phyloP scores from a whole-genome alignment of 768 basidiomycete species.

The Lactarius quietus region DNA sequence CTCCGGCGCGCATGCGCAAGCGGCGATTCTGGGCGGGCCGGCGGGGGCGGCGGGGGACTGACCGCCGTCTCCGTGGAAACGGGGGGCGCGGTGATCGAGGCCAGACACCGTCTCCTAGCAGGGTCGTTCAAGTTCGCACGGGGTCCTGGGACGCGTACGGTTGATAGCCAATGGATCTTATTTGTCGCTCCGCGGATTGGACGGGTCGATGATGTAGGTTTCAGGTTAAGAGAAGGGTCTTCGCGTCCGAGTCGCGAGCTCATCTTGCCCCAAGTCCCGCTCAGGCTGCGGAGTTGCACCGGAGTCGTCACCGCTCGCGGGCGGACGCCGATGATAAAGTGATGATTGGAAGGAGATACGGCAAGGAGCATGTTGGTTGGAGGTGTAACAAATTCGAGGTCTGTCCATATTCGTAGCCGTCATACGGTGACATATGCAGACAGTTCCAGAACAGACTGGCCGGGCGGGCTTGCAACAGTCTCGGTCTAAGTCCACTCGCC shows the following conservation, averaged over 20 bases:
- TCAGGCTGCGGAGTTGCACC: not conserved
- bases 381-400: not conserved
- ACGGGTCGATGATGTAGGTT: not conserved
- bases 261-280: constrained; percentile 11
- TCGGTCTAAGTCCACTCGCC: not conserved
- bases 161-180: not conserved
- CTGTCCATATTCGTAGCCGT: not conserved
- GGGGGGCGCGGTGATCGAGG: not conserved
- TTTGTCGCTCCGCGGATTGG: not conserved
- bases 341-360: not conserved
- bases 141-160: not conserved
- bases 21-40: constrained; percentile 13
- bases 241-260: not conserved
- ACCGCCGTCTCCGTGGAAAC: not conserved
- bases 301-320: constrained; percentile 13
- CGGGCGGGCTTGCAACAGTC: not conserved
- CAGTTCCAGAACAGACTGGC: constrained; percentile 2
- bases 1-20: constrained; percentile 12
- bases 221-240: not conserved
- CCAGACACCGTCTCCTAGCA: too few relatives aligned
- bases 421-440: not conserved
- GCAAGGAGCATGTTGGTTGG: constrained; percentile 2
- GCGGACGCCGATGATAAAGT: not conserved
- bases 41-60: not conserved
- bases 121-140: not conserved